Conservation (phyloP, 2,329 filamentous ascomycete genomes). For the Pseudocercospora crystallina region DNA sequence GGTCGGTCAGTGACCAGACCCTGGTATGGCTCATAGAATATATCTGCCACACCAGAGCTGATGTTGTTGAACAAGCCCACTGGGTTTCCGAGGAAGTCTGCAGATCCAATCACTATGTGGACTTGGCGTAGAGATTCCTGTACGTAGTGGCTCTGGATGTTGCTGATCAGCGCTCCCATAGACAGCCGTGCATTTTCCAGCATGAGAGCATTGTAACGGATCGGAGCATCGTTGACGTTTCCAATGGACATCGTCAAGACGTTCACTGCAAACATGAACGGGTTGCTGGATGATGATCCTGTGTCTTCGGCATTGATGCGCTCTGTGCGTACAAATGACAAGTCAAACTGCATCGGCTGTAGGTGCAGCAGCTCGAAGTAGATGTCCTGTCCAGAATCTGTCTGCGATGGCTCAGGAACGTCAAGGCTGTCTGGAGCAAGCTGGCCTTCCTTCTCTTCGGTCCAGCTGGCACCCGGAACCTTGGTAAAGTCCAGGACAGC, state of each 20-base stretch:
- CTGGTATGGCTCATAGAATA: conserved; percentile 99
- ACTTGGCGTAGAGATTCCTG: conserved; percentile 95
- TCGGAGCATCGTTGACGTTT: conserved; percentile 96
- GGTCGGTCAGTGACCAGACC: conserved; percentile 93
- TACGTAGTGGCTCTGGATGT: conserved; percentile 90
- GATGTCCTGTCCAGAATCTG: conserved; percentile 85
- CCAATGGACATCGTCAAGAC: conserved; percentile 99
- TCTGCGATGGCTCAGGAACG: conserved; percentile 85
- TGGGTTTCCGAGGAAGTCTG: conserved; percentile 95
- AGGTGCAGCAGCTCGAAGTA: conserved; percentile 98
- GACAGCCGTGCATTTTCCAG: conserved; percentile 94
- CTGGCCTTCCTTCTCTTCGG: conserved; percentile 76
- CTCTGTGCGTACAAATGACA: conserved; percentile 96
- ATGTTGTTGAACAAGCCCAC: conserved; percentile 98
- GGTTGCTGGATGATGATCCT: conserved; percentile 77
- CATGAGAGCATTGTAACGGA: conserved; percentile 89
- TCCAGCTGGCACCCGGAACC: conserved; percentile 85
- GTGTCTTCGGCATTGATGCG: conserved; percentile 95
- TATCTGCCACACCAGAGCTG: conserved; percentile 93
- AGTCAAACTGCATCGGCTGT: conserved; percentile 95
- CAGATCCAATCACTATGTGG: conserved; percentile 94
- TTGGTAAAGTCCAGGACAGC: conserved; percentile 93
- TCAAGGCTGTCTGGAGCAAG: conserved; percentile 88
- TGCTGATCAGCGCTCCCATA: conserved; percentile 76
- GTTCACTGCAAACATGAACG: conserved; percentile 98